Conservation (phyloP, 1,139 yeast species). For the Candida sp. region DNA sequence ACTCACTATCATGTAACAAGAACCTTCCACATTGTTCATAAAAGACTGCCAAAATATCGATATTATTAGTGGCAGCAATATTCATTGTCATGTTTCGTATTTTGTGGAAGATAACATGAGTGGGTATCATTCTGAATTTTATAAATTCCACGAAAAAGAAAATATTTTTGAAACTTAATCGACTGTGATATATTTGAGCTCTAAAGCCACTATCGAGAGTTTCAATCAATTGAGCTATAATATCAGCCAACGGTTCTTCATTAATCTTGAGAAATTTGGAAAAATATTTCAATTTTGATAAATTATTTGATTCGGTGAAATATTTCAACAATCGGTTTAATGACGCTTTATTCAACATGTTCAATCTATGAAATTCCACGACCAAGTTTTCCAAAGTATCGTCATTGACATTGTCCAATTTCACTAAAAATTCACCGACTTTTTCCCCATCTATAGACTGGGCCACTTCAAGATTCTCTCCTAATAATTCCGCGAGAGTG, state of each 20-base stretch:
- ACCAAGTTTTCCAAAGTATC: conserved; percentile 58
- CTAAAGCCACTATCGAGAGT: conserved; percentile 60
- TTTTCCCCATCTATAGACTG: conserved; percentile 35
- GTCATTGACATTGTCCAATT: conserved; percentile 43
- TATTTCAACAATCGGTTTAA: conserved; percentile 56
- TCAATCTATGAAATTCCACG: conserved; percentile 46
- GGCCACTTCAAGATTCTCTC: conserved; percentile 1
- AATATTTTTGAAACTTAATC: conserved; percentile 53
- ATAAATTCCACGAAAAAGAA: conserved; percentile 71
- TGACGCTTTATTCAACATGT: conserved; percentile 72
- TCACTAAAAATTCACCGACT: conserved; percentile 40
- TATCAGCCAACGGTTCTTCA: conserved; percentile 44
- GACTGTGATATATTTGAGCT: conserved; percentile 51
- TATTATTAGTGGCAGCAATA: conserved; percentile 51
- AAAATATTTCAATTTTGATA: conserved; percentile 45
- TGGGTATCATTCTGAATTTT: conserved; percentile 75
- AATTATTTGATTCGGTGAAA: conserved; percentile 47
- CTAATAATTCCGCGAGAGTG: conserved; percentile 9
- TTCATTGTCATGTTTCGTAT: conserved; percentile 54
- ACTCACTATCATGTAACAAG: conserved; percentile 60
- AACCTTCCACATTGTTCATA: conserved; percentile 77
- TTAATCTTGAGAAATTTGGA: conserved; percentile 70
- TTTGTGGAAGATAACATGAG: conserved; percentile 68
- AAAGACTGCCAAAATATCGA: conserved; percentile 62
- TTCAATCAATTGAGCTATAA: conserved; percentile 54